Percentiles rank a stretch among this genome's conserved stretches.
phyloP scores from a whole-genome alignment of 2,329 filamentous ascomycete species.

The Cladophialophora immunda region DNA sequence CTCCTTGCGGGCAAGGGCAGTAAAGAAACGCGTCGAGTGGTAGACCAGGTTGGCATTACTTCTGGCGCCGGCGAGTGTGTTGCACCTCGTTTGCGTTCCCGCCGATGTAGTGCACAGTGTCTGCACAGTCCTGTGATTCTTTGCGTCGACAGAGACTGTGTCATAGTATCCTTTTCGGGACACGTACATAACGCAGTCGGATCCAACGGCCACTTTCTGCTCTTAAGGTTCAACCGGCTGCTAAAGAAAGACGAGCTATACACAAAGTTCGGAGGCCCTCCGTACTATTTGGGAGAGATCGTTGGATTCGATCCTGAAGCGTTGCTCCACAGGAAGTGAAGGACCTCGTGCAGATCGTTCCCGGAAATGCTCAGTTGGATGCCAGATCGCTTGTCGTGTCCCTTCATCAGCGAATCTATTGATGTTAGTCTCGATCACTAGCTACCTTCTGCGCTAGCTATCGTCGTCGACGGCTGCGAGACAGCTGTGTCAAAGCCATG shows the following conservation, averaged over 20 bases:
- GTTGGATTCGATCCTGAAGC: background rate
- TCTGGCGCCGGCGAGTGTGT: background rate
- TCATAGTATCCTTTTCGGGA: constrained; percentile 1
- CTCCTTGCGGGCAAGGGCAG: background rate
- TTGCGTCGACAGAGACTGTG: background rate
- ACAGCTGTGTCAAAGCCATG: background rate
- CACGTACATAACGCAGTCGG: background rate
- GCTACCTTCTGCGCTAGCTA: background rate
- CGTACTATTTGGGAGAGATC: background rate
- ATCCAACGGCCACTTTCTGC: background rate
- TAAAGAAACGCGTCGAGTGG: background rate
- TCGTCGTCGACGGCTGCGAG: constrained; percentile 1
- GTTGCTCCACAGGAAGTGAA: background rate
- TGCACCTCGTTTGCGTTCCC: no score
- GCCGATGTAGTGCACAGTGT: no score
- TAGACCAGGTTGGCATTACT: background rate
- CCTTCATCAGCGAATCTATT: background rate
- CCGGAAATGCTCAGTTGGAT: background rate
- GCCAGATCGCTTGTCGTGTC: background rate
- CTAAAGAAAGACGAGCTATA: background rate
- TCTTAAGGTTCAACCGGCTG: background rate
- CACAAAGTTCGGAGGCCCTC: background rate
- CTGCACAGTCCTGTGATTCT: background rate
- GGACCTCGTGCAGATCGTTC: background rate
- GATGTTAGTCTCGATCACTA: constrained; percentile 3